Base-by-base conservation (phyloP, 2,329 filamentous ascomycete species). In the Ascosphaera apis region DNA sequence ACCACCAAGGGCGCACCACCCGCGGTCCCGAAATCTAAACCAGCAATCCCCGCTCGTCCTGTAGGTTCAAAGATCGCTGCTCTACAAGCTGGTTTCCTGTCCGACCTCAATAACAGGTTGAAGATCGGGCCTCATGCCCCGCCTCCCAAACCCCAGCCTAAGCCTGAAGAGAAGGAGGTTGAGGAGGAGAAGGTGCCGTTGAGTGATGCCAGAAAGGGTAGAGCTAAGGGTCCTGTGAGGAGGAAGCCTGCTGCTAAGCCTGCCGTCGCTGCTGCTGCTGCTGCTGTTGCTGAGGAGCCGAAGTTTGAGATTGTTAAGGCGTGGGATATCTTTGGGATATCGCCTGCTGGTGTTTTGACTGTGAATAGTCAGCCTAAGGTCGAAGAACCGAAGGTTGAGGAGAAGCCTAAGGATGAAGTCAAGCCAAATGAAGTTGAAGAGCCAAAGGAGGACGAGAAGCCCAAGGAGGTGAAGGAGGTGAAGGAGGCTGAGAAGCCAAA, bases 1-100 rank as follows among this genome's bases (percentile, higher is more conserved):
- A 37, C 53, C 18, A 45, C 46, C 16, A 50, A 55, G 13, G 40
- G 45, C 3, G 40, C 47, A 25, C 53, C 60, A 9, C 47, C 57
- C 3, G 48, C 60, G 12, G 53, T 64, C 9, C n/a, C n/a, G n/a
- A 91, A 83, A 51, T 56, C 69, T n/a, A 95, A 93, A 52, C 84
- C 88, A 3, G 68, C 72, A 0, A 68, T 95, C 2, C 84, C 88
- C 8, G 68, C 74, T 11, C 72, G 82, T 33, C 80, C 83, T 2
- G 66, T 67, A 31, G 80, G 80, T 7, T 70, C 72, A 47, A 95
- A 95, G 61, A 91, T 98, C 51, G 82, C 84, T 12, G 78, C 81
- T 16, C 61, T 98, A 21, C 83, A 91, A 55, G 80, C 80, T 27
- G 82, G 80, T 2, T 95, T 98, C 54, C 72, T 98, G 66, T 83